Conservation (phyloP, 1,284 basidiomycete species). For the Cryptococcus sp. region DNA sequence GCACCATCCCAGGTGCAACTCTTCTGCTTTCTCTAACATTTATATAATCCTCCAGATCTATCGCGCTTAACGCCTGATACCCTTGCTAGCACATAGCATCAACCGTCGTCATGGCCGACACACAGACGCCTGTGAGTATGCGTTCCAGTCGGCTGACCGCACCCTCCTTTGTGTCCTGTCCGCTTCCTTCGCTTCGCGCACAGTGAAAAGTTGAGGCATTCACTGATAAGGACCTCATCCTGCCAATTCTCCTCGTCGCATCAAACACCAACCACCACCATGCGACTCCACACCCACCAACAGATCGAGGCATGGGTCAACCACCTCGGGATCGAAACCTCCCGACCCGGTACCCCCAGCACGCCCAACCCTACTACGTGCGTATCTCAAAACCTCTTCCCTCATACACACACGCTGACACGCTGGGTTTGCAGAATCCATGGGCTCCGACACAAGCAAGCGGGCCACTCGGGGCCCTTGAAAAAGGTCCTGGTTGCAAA, state of each 20-base stretch:
- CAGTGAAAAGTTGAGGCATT: neutral
- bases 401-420: neutral
- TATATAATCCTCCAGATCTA: no score
- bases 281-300: constrained; percentile 15
- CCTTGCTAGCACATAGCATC: neutral
- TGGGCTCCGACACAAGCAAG: constrained; percentile 86
- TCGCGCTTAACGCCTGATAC: no score
- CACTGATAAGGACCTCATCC: neutral
- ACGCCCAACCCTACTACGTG: constrained; percentile 39
- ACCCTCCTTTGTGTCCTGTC: neutral
- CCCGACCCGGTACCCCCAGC: constrained; percentile 35
- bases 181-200: neutral
- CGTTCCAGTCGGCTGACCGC: neutral
- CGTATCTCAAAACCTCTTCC: constrained; percentile 15
- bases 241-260: neutral
- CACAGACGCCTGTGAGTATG: constrained; percentile 13
- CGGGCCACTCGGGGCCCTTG: constrained; percentile 84
- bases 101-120: constrained; percentile 7
- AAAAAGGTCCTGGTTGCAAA: constrained; percentile 96
- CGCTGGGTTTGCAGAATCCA: constrained; percentile 68
- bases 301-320: constrained; percentile 49
- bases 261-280: neutral
- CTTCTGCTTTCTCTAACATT: no score
- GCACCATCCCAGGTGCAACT: no score
- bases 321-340: constrained; percentile 42